These are phyloP conservation scores for Rubus idaeus DNA, from an alignment of 306 rosid species.

Conservation along the genomic window DNA sequence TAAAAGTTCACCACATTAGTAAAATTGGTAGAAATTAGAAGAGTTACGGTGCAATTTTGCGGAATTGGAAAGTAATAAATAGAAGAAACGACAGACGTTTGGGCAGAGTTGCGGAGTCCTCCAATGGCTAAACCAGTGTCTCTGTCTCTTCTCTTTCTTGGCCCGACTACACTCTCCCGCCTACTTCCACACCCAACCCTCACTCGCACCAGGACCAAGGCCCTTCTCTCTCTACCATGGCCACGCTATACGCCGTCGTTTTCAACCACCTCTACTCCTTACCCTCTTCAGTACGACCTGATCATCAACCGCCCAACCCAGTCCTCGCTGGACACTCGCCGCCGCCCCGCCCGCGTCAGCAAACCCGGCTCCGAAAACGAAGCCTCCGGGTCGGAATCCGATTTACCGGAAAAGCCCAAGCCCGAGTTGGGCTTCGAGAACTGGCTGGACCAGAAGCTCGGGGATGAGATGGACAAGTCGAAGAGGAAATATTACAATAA, in stretches of 20 bases:
- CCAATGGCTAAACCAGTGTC: slow-evolving; percentile 45
- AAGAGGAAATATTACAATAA: slow-evolving; percentile 77
- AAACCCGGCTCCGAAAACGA: slow-evolving; percentile 13
- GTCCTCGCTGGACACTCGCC: slow-evolving; percentile 32
- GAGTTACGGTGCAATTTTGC: too few species aligned
- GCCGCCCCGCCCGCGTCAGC: slow-evolving; percentile 40
- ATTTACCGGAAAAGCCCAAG: slow-evolving; percentile 27
- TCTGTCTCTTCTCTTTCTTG: slow-evolving; percentile 32
- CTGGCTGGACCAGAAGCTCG: slow-evolving; percentile 64
- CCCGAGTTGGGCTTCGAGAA: slow-evolving; percentile 46
- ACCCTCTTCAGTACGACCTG: slow-evolving; percentile 88
- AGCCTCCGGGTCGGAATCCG: slow-evolving; percentile 24
- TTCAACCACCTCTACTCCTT: slow-evolving; percentile 55
- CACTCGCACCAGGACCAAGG: slow-evolving; percentile 19
- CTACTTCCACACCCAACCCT: slow-evolving; percentile 24
- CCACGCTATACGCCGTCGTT: slow-evolving; percentile 25
- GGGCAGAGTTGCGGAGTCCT: too few species aligned
- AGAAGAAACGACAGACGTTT: background rate
- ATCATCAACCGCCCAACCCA: slow-evolving; percentile 66
- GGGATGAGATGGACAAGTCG: slow-evolving; percentile 62
- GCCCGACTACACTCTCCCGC: slow-evolving; percentile 33
- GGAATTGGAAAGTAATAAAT: background rate
- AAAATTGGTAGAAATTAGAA: too few species aligned
- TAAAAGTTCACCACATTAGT: too few species aligned
- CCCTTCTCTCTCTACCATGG: slow-evolving; percentile 9